Evolutionary conservation across 2,329 filamentous ascomycete species (phyloP), one percentile per base, ranked within the genome.

Genomic region (Aspergillus brunneoviolaceus): DNA sequence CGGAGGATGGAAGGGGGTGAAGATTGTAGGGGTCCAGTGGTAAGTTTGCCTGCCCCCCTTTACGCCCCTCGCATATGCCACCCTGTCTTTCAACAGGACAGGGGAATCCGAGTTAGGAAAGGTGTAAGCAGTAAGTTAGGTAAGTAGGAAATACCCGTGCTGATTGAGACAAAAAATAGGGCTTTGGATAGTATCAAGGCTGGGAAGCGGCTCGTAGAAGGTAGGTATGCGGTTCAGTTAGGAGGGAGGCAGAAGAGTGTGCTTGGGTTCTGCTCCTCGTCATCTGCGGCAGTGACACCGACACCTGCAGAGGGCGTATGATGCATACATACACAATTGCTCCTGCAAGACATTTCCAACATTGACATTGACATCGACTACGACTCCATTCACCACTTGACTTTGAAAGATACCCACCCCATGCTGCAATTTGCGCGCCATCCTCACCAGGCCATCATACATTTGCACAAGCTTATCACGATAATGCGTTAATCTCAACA

Each of bases 11-110:
- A 86, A 85, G 63, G 86, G 84, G 27, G 82, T 96, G 55, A 93
- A 88, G 77, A 94, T 89, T 74, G 89, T 97, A 57, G 86, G 83
- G 55, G 90, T 88, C 27, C 89, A 96, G 68, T 97, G 92, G 91
- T 89, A 72, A 69, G 81, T 79, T 62, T 33, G 49, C 42, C 59
- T 39, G 56, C 55, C 62, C 48, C 60, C 60, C 57, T 55, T 55
- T 57, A 14, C 31, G 1, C 4, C 50, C 5, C 35, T 42, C 19
- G 27, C 27, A 29, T 29, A 29, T 10, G 27, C 7, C 27, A 29
- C 27, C 9, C 9, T 29, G 27, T 29, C 7, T 29, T 29, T 29
- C 27, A 29, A 29, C 27, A 7, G 7, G 27, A 29, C 27, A 7
- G 7, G 27, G 27, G 5, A 9, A 2, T 3, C 27, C 27, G 27